Percentiles rank a stretch among this genome's conserved stretches.
These are phyloP conservation scores for Vaccinium darrowii DNA, from an alignment of 148 eudicot genomes.

Conservation along the genomic window DNA sequence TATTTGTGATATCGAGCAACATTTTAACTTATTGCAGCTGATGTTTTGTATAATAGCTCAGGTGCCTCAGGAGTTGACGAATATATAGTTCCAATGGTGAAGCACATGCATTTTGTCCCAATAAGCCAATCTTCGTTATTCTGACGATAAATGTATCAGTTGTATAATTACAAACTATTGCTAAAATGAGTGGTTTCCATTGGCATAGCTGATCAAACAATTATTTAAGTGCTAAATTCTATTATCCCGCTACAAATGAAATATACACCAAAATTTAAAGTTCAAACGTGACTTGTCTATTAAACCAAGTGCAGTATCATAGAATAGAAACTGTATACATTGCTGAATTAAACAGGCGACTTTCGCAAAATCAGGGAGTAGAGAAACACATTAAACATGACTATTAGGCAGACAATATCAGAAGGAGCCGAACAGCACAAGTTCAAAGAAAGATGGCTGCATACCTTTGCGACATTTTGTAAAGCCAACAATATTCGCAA, in stretches of 20 bases:
- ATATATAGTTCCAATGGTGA: not conserved
- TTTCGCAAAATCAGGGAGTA: not conserved
- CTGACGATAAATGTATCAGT: not conserved
- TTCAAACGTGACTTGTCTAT: not conserved
- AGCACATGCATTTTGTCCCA: not conserved
- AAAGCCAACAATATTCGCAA: conserved; percentile 91
- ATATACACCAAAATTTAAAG: not conserved
- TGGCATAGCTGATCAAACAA: not conserved
- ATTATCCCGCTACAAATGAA: not conserved
- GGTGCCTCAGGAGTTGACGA: not conserved
- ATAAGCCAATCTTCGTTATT: not conserved
- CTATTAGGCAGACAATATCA: not conserved
- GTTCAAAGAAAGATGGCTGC: conserved; percentile 1
- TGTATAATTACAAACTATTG: not conserved
- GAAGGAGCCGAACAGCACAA: not conserved
- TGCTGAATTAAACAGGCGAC: not conserved
- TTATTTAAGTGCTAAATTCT: not conserved
- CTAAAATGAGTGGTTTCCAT: not conserved
- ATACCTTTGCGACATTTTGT: conserved; percentile 96
- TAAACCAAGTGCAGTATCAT: not conserved
- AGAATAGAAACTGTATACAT: not conserved
- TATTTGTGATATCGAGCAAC: not conserved
- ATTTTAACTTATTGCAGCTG: not conserved
- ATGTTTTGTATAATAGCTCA: not conserved
- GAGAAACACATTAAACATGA: not conserved